Evolutionary conservation across 1,284 basidiomycete species (phyloP).

Genomic region (Takashimella koratensis): DNA sequence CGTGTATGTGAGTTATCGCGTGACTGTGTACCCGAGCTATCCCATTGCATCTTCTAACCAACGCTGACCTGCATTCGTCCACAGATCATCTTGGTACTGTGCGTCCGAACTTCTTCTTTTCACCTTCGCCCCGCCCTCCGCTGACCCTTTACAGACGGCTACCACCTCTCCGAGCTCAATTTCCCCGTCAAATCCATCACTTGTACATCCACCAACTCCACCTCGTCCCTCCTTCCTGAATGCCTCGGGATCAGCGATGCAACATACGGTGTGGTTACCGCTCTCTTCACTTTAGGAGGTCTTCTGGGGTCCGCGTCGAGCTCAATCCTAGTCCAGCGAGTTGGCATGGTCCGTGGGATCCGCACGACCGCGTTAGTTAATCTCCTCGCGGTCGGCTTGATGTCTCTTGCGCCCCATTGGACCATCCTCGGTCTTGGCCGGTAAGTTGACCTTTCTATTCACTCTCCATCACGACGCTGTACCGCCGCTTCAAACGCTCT

Average conservation of each 20-base stretch:
- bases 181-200: slow-evolving; percentile 76
- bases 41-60: background rate
- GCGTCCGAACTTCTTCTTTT: slow-evolving; percentile 4
- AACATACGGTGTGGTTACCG: slow-evolving; percentile 73
- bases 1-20: slow-evolving; percentile 22
- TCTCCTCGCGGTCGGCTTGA: slow-evolving; percentile 60
- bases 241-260: slow-evolving; percentile 75
- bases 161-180: slow-evolving; percentile 80
- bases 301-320: slow-evolving; percentile 69
- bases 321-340: slow-evolving; percentile 64
- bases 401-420: slow-evolving; percentile 63
- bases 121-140: background rate
- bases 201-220: slow-evolving; percentile 51
- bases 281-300: slow-evolving; percentile 84
- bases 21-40: background rate
- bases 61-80: slow-evolving; percentile 2
- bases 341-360: slow-evolving; percentile 53
- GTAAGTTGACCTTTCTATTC: slow-evolving; percentile 45
- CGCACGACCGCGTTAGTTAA: slow-evolving; percentile 59
- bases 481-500: background rate
- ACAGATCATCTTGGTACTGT: slow-evolving; percentile 50
- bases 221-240: slow-evolving; percentile 33
- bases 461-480: background rate
- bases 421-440: slow-evolving; percentile 62
- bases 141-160: slow-evolving; percentile 40